Evolutionary conservation across 2,329 filamentous ascomycete genomes (phyloP), one percentile per base, ranked within the genome.

Genomic region (Xylariaceae sp.): DNA sequence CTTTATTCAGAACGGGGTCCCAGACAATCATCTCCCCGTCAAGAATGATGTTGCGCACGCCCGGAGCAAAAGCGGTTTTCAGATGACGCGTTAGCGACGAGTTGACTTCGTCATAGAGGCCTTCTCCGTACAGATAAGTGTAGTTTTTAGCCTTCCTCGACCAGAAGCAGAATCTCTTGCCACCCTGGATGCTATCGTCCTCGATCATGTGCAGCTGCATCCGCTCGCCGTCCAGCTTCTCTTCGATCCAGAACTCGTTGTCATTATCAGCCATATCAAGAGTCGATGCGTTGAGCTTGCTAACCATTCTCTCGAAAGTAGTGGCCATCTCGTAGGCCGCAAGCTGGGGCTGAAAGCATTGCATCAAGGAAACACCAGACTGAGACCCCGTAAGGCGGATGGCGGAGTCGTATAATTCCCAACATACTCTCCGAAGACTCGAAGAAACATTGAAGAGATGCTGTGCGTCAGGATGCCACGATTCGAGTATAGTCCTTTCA

Each of bases 1-100:
- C 89, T 57, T 88, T 88, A 75, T 96, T 89, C 53, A 89, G 80
- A 50, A 88, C 85, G 62, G 92, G 89, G 70, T 97, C 91, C 94
- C 94, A 99, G 0, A 92, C 96, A 59, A 99, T 92, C 94, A 99
- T 99, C 73, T 99, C 94, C 8, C 94, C 94, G 68, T 99, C 94
- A 0, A 99, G 80, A 53, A 99, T 96, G 64, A 96, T 81, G 70
- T 90, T 97, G 13, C 87, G 81, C 0, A 97, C 91, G 1, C 87
- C 86, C 0, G 85, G 77, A 1, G 86, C 79, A 71, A 99, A 97
- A 0, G 90, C 91, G 47, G 85, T 80, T 55, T 84, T 84, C 17
- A 97, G 78, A 71, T 96, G 88, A 39, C 90, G 82, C 0, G 93
- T 96, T 55, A 97, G 73, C 5, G 92, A 86, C 6, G 88, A 88